Percentiles rank a stretch among this genome's conserved stretches.
Conservation (phyloP, 164 flowering plant genomes). For the Vitis amurensis region DNA sequence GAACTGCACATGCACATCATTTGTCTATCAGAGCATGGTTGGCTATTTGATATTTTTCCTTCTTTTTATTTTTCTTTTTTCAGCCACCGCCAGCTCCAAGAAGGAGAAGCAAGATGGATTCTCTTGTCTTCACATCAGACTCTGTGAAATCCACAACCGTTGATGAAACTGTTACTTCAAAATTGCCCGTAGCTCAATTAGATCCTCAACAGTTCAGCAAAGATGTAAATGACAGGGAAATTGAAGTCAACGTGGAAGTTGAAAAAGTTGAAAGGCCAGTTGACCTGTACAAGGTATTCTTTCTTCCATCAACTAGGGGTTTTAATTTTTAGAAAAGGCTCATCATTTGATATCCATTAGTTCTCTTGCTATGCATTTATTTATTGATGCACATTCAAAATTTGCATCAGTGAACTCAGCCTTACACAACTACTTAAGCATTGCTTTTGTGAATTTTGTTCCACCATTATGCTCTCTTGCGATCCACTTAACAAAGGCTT, state of each 20-base stretch:
- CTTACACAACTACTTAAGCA: no score
- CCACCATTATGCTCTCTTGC: no score
- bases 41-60: no score
- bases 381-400: no score
- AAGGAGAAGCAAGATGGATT: constrained; percentile 71
- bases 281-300: constrained; percentile 85
- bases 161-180: constrained; percentile 32
- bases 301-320: background rate
- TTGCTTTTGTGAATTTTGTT: no score
- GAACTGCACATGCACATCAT: no score
- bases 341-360: no score
- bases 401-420: no score
- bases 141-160: constrained; percentile 34
- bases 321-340: no score
- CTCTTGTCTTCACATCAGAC: constrained; percentile 68
- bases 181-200: constrained; percentile 21
- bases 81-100: constrained; percentile 86
- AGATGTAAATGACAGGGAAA: constrained; percentile 30
- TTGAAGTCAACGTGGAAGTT: constrained; percentile 40
- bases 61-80: constrained; percentile 10
- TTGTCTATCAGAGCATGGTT: no score
- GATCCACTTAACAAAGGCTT: no score
- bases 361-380: background rate
- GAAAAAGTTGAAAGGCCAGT: constrained; percentile 87
- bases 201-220: constrained; percentile 19